phyloP scores from a whole-genome alignment of 169 alveolate species.

The Babesia bigemina region DNA sequence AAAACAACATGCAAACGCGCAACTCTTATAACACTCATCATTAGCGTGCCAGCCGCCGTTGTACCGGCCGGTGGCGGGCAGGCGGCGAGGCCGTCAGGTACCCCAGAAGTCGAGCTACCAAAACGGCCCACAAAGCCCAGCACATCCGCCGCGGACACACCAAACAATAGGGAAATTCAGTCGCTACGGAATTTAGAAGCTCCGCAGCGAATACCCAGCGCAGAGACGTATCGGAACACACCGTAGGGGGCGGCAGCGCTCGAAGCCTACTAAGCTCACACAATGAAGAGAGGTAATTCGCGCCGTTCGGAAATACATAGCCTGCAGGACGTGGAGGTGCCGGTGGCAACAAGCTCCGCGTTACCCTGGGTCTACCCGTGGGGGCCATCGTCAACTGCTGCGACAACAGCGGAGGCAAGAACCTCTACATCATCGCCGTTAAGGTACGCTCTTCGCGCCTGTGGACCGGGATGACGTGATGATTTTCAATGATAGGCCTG shows the following conservation, averaged over 20 bases:
- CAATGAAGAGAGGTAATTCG: conserved; percentile 68
- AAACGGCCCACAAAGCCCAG: not conserved
- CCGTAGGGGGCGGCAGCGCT: conserved; percentile 9
- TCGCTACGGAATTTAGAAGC: conserved; percentile 1
- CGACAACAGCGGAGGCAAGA: conserved; percentile 99
- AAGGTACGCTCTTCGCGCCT: conserved; percentile 71
- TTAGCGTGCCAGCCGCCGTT: no score
- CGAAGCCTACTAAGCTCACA: not conserved
- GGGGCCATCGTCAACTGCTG: conserved; percentile 98
- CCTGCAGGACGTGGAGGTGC: conserved; percentile 79
- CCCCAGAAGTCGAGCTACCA: conserved; percentile 14
- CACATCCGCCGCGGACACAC: no score
- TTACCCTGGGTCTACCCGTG: conserved; percentile 95
- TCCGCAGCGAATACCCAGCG: no score
- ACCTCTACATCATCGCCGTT: conserved; percentile 96
- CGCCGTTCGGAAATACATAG: not conserved
- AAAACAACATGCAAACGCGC: no score
- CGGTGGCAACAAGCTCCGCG: conserved; percentile 79
- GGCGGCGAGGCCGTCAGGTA: conserved; percentile 1
- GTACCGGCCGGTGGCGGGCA: conserved; percentile 8
- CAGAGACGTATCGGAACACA: conserved; percentile 16
- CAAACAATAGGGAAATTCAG: no score
- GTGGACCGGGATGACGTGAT: conserved; percentile 9
- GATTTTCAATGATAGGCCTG: conserved; percentile 62
- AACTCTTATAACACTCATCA: no score